These are phyloP conservation scores for Alternaria viburni DNA, from an alignment of 2,329 filamentous ascomycete species.

Conservation along the genomic window DNA sequence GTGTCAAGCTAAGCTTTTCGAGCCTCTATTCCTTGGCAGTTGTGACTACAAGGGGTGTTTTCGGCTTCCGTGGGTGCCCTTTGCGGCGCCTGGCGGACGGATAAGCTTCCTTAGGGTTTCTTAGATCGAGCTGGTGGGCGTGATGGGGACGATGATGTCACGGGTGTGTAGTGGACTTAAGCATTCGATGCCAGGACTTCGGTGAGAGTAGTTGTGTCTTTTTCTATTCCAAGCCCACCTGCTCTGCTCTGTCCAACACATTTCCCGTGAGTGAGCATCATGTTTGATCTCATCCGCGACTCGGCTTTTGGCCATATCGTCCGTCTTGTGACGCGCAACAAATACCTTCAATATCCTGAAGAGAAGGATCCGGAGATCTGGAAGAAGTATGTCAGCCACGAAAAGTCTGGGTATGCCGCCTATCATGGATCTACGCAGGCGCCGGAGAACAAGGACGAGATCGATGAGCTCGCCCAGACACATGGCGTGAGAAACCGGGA, in stretches of 20 bases:
- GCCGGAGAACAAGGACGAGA: slow-evolving; percentile 34
- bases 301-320: slow-evolving; percentile 46
- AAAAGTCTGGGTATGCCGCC: slow-evolving; percentile 58
- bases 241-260: not conserved
- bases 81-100: not conserved
- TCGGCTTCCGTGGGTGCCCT: not conserved
- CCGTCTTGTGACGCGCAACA: slow-evolving; percentile 49
- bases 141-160: slow-evolving; percentile 15
- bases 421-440: slow-evolving; percentile 52
- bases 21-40: not conserved
- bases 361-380: slow-evolving; percentile 57
- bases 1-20: slow-evolving; percentile 7
- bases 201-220: not conserved
- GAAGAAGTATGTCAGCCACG: slow-evolving; percentile 56
- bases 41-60: not conserved
- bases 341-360: slow-evolving; percentile 53
- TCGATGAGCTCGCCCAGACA: slow-evolving; percentile 26
- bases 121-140: not conserved
- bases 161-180: not conserved
- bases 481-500: slow-evolving; percentile 15
- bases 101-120: not conserved
- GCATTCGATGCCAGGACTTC: slow-evolving; percentile 2
- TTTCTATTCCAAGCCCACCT: not conserved
- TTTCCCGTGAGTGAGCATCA: slow-evolving; percentile 1
- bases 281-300: slow-evolving; percentile 29